Conservation (phyloP, 345 rosid genomes). For the Eucalyptus sideroxylon region DNA sequence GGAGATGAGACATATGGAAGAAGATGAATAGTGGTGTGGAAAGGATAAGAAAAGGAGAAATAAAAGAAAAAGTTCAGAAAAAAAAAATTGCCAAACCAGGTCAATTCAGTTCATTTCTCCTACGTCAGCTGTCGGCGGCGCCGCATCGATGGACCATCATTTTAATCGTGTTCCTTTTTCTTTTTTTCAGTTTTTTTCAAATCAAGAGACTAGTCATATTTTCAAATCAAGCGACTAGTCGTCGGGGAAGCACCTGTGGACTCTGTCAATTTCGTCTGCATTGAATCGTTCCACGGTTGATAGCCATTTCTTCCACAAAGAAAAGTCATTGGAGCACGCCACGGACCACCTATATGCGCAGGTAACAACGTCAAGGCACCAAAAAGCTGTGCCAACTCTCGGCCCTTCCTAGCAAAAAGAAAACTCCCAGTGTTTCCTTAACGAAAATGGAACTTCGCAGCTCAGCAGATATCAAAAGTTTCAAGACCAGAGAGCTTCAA, state of each 20-base stretch:
- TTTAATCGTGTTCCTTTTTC: too few relatives aligned
- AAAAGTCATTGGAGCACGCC: background rate
- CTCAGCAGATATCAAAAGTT: background rate
- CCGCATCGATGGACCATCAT: too few relatives aligned
- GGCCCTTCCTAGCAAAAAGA: too few relatives aligned
- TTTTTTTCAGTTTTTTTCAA: too few relatives aligned
- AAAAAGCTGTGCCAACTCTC: background rate
- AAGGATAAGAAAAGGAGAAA: too few relatives aligned
- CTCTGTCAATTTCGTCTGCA: accelerated
- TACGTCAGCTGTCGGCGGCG: too few relatives aligned
- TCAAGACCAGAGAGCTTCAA: background rate
- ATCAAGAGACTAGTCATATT: background rate
- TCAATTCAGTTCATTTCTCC: too few relatives aligned
- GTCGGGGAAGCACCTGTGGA: background rate
- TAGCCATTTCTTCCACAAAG: background rate
- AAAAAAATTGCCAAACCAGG: too few relatives aligned
- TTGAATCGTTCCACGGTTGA: background rate
- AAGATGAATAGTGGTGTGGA: too few relatives aligned
- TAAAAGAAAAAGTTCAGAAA: too few relatives aligned
- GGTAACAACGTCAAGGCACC: background rate
- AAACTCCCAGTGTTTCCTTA: background rate
- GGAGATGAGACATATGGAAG: too few relatives aligned
- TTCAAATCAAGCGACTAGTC: background rate
- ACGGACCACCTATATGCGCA: background rate
- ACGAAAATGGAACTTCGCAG: background rate